Conservation (phyloP, 768 basidiomycete genomes). For the Macrolepiota fuliginosa region DNA sequence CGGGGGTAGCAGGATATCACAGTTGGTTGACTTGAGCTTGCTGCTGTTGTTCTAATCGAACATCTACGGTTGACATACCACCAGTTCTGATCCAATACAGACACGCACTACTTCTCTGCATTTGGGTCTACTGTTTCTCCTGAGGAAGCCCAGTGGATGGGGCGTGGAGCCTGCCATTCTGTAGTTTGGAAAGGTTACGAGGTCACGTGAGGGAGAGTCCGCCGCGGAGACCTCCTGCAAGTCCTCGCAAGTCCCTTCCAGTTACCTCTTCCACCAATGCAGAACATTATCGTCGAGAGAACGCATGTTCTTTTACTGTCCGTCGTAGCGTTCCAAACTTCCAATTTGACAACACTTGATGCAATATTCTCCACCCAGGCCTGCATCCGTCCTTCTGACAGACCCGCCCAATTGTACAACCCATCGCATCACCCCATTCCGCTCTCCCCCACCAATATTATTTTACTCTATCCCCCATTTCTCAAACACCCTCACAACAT, state of each 20-base stretch:
- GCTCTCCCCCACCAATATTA: slow-evolving; percentile 65
- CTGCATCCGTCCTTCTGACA: slow-evolving; percentile 9
- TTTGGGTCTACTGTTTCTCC: too few relatives aligned
- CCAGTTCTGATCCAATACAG: too few relatives aligned
- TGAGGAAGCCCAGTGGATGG: too few relatives aligned
- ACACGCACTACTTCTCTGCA: too few relatives aligned
- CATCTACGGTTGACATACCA: too few relatives aligned
- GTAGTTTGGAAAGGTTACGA: too few relatives aligned
- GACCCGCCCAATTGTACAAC: slow-evolving; percentile 75
- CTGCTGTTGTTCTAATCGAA: too few relatives aligned
- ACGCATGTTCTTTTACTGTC: slow-evolving; percentile 54
- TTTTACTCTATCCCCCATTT: slow-evolving; percentile 91
- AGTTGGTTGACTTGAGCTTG: too few relatives aligned
- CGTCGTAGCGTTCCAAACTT: slow-evolving; percentile 11
- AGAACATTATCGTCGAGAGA: slow-evolving; percentile 93
- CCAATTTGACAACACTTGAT: slow-evolving; percentile 98
- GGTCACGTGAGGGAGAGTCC: too few relatives aligned
- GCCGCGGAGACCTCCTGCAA: too few relatives aligned
- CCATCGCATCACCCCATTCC: slow-evolving; percentile 46
- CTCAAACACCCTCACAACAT: slow-evolving; percentile 32
- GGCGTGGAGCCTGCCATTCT: too few relatives aligned
- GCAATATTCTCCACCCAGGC: slow-evolving; percentile 16
- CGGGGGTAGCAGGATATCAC: too few relatives aligned
- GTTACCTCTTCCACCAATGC: slow-evolving; percentile 58
- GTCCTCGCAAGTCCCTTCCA: slow-evolving; percentile 32